phyloP scores from a whole-genome alignment of 108 stramenopile genomes.

The Nitzschia putrida region DNA sequence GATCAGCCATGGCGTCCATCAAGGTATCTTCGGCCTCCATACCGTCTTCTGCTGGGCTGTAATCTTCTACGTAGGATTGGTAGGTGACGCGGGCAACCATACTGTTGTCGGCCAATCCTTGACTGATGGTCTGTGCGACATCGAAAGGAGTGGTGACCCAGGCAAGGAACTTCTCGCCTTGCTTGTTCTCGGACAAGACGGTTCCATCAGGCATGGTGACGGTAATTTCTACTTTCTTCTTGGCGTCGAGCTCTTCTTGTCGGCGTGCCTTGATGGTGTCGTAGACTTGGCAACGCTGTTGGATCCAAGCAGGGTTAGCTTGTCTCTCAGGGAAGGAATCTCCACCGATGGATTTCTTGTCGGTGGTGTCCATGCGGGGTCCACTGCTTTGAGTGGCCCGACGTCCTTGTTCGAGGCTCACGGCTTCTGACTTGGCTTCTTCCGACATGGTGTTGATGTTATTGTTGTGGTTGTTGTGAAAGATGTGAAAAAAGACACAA shows the following conservation, averaged over 20 bases:
- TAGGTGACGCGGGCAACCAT: constrained; percentile 91
- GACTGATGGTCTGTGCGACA: constrained; percentile 88
- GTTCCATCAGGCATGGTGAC: constrained; percentile 97
- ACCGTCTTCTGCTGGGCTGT: constrained; percentile 76
- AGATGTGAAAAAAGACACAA: no score
- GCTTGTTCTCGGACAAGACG: constrained; percentile 55
- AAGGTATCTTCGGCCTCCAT: constrained; percentile 76
- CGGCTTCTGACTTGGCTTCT: neutral
- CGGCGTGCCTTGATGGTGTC: constrained; percentile 60
- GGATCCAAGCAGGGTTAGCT: constrained; percentile 68
- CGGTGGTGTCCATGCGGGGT: constrained; percentile 72
- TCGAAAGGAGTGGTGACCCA: constrained; percentile 88
- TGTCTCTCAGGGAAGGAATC: constrained; percentile 67
- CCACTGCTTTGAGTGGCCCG: constrained; percentile 78
- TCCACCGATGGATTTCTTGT: constrained; percentile 65
- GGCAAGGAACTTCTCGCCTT: constrained; percentile 41
- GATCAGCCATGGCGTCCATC: constrained; percentile 74
- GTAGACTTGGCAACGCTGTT: constrained; percentile 62
- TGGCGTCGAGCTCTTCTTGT: constrained; percentile 55
- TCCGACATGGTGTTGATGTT: constrained; percentile 7
- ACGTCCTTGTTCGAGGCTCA: constrained; percentile 64
- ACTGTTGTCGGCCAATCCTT: constrained; percentile 85
- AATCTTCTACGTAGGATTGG: constrained; percentile 71
- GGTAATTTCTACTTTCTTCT: constrained; percentile 78
- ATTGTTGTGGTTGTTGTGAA: neutral